Evolutionary conservation across 139 green algal genomes (phyloP), one percentile per base, ranked within the genome.

Genomic region (Auxenochlorella pyrenoidosa): DNA sequence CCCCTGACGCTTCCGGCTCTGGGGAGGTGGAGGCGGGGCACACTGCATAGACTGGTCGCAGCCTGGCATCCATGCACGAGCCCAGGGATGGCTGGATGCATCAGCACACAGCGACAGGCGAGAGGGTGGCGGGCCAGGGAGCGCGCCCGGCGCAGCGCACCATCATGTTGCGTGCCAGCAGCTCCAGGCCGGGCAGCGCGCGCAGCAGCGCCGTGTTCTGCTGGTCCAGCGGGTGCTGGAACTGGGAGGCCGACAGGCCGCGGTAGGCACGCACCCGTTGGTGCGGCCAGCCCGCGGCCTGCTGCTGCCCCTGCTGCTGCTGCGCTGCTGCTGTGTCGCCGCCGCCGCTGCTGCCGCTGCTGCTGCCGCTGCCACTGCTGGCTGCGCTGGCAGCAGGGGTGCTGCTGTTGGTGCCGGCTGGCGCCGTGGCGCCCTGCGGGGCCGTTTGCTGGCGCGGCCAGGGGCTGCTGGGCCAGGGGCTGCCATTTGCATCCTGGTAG

Each of bases 151-250:
- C 47, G 6, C 47, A 10, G 47, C 47, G 47, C 54, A 63, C 54
- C 70, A 98, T 91, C 32, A 98, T 68, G 18, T 78, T 89, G 54
- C 96, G 96, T 6, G 94, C 95, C 60, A 99, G 66, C 19, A 94
- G 59, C 86, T 98, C 92, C 76, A 99, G 85, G 0, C 96, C 97
- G 10, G 97, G 97, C 24, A 99, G 82, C 21, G 92, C 87, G 1
- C 92, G 87, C 19, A 99, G 89, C 58, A 99, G 78, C 70, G 84
- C 75, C 12, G 97, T 99, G 89, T 99, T 99, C 82, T 99, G 96
- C 90, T 96, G 94, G 91, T 99, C 97, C 32, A 99, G 92, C 0
- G 97, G 97, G 87, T 99, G 97, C 86, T 77, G 60, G 63, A 85
- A 85, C 63, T 85, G 60, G 10, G 63, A 21, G 24, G 80, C 80